phyloP scores from a whole-genome alignment of 1,139 yeast genomes.

The Pichia inconspicua region DNA sequence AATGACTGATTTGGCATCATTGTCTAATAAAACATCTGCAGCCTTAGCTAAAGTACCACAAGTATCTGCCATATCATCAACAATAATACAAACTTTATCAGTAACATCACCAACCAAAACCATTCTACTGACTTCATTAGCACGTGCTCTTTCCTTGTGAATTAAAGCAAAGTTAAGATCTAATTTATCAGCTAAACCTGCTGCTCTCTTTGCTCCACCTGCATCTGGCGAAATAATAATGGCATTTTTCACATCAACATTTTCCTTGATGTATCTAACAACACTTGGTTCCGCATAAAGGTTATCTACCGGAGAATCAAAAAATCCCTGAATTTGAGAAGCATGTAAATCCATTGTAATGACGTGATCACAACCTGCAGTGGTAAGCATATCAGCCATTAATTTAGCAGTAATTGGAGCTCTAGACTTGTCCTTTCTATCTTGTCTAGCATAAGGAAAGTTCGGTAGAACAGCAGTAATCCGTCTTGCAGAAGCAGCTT shows the following conservation, averaged over 20 bases:
- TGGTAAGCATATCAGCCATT: constrained; percentile 89
- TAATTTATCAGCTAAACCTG: constrained; percentile 85
- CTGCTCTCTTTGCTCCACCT: constrained; percentile 98
- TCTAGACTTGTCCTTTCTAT: constrained; percentile 88
- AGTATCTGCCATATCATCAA: constrained; percentile 98
- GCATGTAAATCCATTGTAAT: constrained; percentile 98
- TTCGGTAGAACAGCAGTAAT: constrained; percentile 93
- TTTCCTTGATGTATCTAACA: constrained; percentile 76
- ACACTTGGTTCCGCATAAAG: constrained; percentile 94
- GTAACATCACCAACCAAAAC: constrained; percentile 94
- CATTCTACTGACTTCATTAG: constrained; percentile 92
- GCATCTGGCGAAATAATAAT: constrained; percentile 96
- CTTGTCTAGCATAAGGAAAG: constrained; percentile 97
- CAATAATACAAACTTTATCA: constrained; percentile 78
- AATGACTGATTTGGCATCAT: constrained; percentile 77
- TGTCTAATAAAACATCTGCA: constrained; percentile 77
- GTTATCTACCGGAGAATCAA: constrained; percentile 93
- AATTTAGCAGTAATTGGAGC: constrained; percentile 97
- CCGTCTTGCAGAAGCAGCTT: constrained; percentile 89
- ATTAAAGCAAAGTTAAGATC: constrained; percentile 93
- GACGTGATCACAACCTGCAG: constrained; percentile 96
- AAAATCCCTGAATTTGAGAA: constrained; percentile 95
- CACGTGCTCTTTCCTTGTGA: constrained; percentile 92
- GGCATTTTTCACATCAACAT: constrained; percentile 58
- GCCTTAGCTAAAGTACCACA: constrained; percentile 97